Base-by-base conservation (phyloP, 2,329 filamentous ascomycete species). In the Diaporthe citrichinensis region DNA sequence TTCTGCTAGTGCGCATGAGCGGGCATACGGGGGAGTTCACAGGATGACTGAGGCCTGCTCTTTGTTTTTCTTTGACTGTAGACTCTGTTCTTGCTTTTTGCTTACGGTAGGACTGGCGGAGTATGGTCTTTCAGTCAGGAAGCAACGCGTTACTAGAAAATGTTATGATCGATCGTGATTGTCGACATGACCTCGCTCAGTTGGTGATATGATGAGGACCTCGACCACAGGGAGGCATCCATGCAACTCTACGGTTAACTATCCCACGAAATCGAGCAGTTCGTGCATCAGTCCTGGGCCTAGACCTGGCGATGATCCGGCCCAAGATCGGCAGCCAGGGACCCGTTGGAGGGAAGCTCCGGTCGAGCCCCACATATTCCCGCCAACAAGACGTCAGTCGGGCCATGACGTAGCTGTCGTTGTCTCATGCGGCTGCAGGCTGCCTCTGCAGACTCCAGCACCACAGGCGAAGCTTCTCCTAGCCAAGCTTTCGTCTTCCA, bases 51-150 rank as follows among this genome's bases (percentile, higher is more conserved):
- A 55, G 51, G 34, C 65, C 49, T 69, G n/a, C 65, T 69, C 49
- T n/a, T 49, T 69, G 49, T 23, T 69, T 62, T 69, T 69, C 65
- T 69, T 55, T 69, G 34, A 51, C 65, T 53, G 65, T 69, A 69
- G 65, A 69, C n/a, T 69, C 28, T 55, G n/a, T 53, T 55, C 36
- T 39, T 34, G 20, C 34, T 34, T 68, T 69, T 69, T 69, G 46
- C 34, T 69, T 69, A 69, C n/a, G 65, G 65, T 69, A 55, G 51
- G 65, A 55, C 49, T 55, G 41, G 65, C 31, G 65, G 65, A 69
- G 65, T 69, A 55, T 41, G 46, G 65, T 69, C 65, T 55, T 55
- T 69, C 49, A 55, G 65, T 69, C 31, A 25, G 49, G 65, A 14
- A 55, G 65, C 49, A 69, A 53, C 36, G 65, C 49, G 15, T 69